These are phyloP conservation scores for Candida anglica DNA, from an alignment of 805 yeast genomes.

Conservation along the genomic window DNA sequence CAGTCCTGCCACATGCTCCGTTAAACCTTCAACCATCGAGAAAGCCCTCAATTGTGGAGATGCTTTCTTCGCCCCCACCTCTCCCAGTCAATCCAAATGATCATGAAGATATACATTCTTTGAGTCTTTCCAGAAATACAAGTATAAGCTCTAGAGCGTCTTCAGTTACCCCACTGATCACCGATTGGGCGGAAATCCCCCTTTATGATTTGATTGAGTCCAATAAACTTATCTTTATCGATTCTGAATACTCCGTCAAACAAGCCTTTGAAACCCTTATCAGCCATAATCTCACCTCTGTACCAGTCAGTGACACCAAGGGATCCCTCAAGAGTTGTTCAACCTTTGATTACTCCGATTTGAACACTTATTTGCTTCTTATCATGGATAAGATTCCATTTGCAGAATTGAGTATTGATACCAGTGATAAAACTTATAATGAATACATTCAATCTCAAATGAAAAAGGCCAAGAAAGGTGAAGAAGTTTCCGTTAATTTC, in stretches of 20 bases:
- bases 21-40: slow-evolving; percentile 19
- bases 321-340: slow-evolving; percentile 60
- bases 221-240: slow-evolving; percentile 70
- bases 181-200: slow-evolving; percentile 71
- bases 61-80: slow-evolving; percentile 75
- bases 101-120: slow-evolving; percentile 33
- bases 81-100: slow-evolving; percentile 41
- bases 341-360: slow-evolving; percentile 88
- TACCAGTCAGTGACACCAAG: slow-evolving; percentile 63
- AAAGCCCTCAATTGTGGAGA: slow-evolving; percentile 68
- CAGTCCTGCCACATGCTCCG: slow-evolving; percentile 10
- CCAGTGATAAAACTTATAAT: slow-evolving; percentile 21
- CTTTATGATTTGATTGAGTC: slow-evolving; percentile 73
- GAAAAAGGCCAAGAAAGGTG: slow-evolving; percentile 74
- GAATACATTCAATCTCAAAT: slow-evolving; percentile 41
- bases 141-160: slow-evolving; percentile 23
- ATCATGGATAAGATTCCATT: slow-evolving; percentile 67
- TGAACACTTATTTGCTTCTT: slow-evolving; percentile 78
- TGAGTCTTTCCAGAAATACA: slow-evolving; percentile 35
- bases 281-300: slow-evolving; percentile 71
- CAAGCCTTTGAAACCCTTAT: slow-evolving; percentile 79
- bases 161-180: slow-evolving; percentile 15
- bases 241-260: slow-evolving; percentile 71
- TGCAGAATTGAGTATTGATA: slow-evolving; percentile 30
- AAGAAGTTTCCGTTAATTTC: slow-evolving; percentile 87